phyloP scores from a whole-genome alignment of 345 rosid genomes.

The Cardamine chenopodiifolia region DNA sequence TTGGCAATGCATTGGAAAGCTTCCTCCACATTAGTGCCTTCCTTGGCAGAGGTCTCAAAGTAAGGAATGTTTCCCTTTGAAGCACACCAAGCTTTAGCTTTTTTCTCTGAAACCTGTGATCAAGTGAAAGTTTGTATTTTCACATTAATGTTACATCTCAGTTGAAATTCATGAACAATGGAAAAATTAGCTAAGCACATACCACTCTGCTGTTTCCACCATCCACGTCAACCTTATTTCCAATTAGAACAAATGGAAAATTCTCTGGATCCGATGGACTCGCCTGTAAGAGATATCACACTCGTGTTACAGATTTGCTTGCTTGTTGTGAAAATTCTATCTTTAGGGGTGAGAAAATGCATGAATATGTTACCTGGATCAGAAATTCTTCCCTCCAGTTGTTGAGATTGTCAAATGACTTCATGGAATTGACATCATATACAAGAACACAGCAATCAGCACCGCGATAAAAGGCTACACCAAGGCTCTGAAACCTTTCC shows the following conservation, averaged over 20 bases:
- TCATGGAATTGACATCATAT: slow-evolving; percentile 83
- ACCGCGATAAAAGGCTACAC: slow-evolving; percentile 86
- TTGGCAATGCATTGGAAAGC: slow-evolving; percentile 95
- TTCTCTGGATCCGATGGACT: slow-evolving; percentile 96
- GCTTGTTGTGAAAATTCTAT: neutral
- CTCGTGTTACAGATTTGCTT: slow-evolving; percentile 7
- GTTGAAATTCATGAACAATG: neutral
- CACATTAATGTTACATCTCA: neutral
- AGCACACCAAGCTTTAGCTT: slow-evolving; percentile 97
- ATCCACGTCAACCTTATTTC: slow-evolving; percentile 88
- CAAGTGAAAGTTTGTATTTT: neutral
- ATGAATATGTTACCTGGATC: slow-evolving; percentile 57
- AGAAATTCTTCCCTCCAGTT: slow-evolving; percentile 88
- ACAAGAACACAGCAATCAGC: slow-evolving; percentile 93
- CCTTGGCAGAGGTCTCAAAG: slow-evolving; percentile 98
- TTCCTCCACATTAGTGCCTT: slow-evolving; percentile 94
- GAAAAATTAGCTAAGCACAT: slow-evolving; percentile 17
- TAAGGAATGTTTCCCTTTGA: slow-evolving; percentile 96
- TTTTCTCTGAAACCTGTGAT: slow-evolving; percentile 87
- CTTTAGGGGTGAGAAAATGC: neutral
- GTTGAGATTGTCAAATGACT: slow-evolving; percentile 77
- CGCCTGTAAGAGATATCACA: slow-evolving; percentile 58
- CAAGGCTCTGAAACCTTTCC: slow-evolving; percentile 94
- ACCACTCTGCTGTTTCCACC: slow-evolving; percentile 97
- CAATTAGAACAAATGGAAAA: slow-evolving; percentile 90